Evolutionary conservation across 768 basidiomycete species (phyloP).

Genomic region (Candolleomyces efflorescens): DNA sequence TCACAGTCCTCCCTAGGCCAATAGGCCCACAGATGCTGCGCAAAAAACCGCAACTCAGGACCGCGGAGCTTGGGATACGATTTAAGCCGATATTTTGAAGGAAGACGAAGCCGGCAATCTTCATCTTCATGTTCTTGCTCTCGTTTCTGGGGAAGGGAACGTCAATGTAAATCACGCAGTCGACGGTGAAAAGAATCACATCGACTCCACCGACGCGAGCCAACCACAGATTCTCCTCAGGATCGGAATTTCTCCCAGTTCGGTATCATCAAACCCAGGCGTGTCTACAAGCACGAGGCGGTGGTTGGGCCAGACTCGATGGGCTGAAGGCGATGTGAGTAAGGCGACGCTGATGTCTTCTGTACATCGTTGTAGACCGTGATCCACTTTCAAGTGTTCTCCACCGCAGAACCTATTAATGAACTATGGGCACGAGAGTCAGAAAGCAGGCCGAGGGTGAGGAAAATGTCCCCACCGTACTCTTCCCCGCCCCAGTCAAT

Average conservation of each 20-base stretch:
- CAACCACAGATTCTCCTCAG: constrained; percentile 19
- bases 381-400: background rate
- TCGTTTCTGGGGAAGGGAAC: background rate
- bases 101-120: constrained; percentile 11
- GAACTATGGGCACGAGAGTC: background rate
- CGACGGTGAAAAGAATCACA: background rate
- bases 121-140: constrained; percentile 2
- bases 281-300: constrained; percentile 23
- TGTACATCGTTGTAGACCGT: background rate
- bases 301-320: background rate
- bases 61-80: constrained; percentile 3
- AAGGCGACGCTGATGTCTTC: background rate
- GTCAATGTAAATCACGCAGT: background rate
- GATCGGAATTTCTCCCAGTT: constrained; percentile 18
- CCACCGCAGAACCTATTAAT: background rate
- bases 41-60: constrained; percentile 10
- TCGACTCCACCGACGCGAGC: constrained; percentile 17
- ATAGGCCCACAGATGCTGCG: constrained; percentile 8
- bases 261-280: constrained; percentile 24
- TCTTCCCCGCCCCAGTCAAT: constrained; percentile 1
- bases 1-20: constrained; percentile 5
- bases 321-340: background rate
- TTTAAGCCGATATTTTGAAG: constrained; percentile 10
- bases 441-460: background rate
- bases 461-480: background rate